These are phyloP conservation scores for Grosmannia serpens DNA, from an alignment of 2,329 filamentous ascomycete species.

Conservation along the genomic window DNA sequence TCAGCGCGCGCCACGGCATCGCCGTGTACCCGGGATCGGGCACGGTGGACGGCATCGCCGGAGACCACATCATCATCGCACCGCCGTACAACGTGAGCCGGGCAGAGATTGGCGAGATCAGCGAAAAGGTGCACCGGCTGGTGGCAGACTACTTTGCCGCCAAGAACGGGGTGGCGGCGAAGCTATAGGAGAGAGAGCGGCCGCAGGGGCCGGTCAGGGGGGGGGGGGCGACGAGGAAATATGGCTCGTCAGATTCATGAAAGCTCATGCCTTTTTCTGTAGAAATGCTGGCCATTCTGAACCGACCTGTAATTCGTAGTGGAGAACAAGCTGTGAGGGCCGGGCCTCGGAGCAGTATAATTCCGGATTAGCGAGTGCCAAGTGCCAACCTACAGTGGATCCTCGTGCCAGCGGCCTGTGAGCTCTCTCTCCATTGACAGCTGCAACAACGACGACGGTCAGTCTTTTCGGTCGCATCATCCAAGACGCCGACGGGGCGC, in stretches of 20 bases:
- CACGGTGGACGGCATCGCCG: slow-evolving; percentile 44
- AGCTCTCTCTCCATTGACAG: not conserved
- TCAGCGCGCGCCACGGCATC: slow-evolving; percentile 22
- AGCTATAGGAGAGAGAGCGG: not conserved
- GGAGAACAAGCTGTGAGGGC: not conserved
- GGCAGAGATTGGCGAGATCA: slow-evolving; percentile 44
- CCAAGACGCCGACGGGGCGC: not conserved
- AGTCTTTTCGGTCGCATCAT: too few species aligned
- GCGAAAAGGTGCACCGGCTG: slow-evolving; percentile 36
- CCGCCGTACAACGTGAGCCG: slow-evolving; percentile 55
- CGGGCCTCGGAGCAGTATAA: slow-evolving; percentile 4
- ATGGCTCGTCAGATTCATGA: too few species aligned
- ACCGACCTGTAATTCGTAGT: too few species aligned
- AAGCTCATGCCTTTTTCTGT: too few species aligned
- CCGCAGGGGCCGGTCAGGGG: too few species aligned
- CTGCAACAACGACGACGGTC: too few species aligned
- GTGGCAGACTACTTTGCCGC: slow-evolving; percentile 36
- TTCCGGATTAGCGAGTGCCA: slow-evolving; percentile 3
- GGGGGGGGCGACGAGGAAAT: too few species aligned
- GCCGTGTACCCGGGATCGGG: slow-evolving; percentile 52
- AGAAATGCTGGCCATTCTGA: too few species aligned
- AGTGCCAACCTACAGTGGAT: slow-evolving; percentile 2
- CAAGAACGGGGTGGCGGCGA: not conserved
- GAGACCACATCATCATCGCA: slow-evolving; percentile 60
- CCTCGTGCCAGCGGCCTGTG: not conserved